Evolutionary conservation across 441 rosid species (phyloP).

Genomic region (Eutrema salsugineum): DNA sequence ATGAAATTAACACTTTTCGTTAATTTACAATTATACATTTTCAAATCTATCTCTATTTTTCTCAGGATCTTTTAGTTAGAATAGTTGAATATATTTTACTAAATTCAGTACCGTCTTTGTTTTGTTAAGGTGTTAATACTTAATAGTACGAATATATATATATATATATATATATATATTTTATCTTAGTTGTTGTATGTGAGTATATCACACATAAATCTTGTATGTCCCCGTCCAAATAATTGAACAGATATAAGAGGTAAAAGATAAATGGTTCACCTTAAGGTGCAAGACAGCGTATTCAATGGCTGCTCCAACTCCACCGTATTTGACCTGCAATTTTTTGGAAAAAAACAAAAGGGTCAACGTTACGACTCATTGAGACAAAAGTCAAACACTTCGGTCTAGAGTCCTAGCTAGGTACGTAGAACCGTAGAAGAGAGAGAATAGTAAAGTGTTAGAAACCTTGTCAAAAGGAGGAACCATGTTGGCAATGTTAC

Average conservation of each 20-base stretch:
- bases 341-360: not conserved
- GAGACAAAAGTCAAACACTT: not conserved
- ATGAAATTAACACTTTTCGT: not conserved
- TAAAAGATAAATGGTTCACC: conserved; percentile 41
- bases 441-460: not conserved
- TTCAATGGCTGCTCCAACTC: conserved; percentile 86
- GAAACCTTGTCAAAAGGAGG: conserved; percentile 90
- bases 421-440: not conserved
- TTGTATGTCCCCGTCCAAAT: not conserved
- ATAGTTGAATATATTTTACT: too few relatives aligned
- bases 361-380: not conserved
- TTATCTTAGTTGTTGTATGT: too few relatives aligned
- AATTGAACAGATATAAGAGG: not conserved
- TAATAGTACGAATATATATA: too few relatives aligned
- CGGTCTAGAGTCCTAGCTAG: not conserved
- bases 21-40: not conserved
- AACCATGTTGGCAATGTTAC: conserved; percentile 93
- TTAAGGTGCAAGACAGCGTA: conserved; percentile 97
- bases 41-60: not conserved
- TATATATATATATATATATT: too few relatives aligned
- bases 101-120: not conserved
- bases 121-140: not conserved
- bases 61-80: not conserved
- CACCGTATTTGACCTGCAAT: conserved; percentile 56
- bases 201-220: too few relatives aligned